These are phyloP conservation scores for Mucor irregularis DNA, from an alignment of 371 early-diverging fungal species.

Conservation along the genomic window DNA sequence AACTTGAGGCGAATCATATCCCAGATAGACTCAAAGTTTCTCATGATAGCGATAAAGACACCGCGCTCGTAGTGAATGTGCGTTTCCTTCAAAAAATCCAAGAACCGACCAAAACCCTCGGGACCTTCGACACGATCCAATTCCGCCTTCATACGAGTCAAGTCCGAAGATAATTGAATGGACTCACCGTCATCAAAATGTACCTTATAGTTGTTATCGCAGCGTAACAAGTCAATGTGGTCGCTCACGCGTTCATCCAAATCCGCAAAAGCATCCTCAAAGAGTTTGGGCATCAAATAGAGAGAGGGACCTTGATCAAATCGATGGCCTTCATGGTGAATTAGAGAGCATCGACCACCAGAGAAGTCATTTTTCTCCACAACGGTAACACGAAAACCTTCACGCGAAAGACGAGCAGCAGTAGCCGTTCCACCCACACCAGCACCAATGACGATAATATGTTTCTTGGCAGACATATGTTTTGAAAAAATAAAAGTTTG, in stretches of 20 bases:
- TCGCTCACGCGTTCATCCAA: conserved; percentile 53
- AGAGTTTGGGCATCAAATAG: conserved; percentile 62
- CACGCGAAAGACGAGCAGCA: conserved; percentile 59
- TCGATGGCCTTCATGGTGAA: conserved; percentile 51
- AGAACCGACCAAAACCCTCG: conserved; percentile 43
- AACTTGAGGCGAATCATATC: conserved; percentile 47
- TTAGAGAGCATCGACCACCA: conserved; percentile 63
- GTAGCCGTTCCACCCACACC: conserved; percentile 63
- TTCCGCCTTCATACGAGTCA: conserved; percentile 54
- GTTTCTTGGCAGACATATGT: conserved; percentile 24
- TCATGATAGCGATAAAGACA: conserved; percentile 47
- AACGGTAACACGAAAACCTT: conserved; percentile 58
- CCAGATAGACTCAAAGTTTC: conserved; percentile 55
- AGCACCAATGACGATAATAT: conserved; percentile 53
- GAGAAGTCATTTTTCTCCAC: conserved; percentile 61
- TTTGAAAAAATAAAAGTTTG: neutral
- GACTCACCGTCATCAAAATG: conserved; percentile 58
- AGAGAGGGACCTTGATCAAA: conserved; percentile 71
- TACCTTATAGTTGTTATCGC: conserved; percentile 65
- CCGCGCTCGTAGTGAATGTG: conserved; percentile 57
- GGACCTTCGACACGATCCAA: conserved; percentile 57
- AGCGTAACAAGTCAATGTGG: conserved; percentile 53
- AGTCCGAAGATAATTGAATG: conserved; percentile 52
- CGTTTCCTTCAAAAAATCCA: conserved; percentile 53
- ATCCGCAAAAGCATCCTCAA: conserved; percentile 58